Conservation (phyloP, 768 basidiomycete genomes). For the Cystofilobasidium ferigula region DNA sequence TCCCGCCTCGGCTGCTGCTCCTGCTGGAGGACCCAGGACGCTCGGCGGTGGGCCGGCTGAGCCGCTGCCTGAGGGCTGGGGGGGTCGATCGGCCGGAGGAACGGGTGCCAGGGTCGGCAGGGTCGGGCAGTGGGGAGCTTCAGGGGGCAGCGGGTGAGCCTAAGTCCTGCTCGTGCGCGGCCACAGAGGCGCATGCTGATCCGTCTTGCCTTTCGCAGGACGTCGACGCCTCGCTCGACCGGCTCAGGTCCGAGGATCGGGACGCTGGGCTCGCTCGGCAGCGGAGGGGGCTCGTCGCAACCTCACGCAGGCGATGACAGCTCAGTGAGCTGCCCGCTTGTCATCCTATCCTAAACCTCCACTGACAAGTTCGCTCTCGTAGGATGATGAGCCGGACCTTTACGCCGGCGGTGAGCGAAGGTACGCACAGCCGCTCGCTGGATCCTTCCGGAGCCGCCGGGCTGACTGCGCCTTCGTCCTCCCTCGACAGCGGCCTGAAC, state of each 20-base stretch:
- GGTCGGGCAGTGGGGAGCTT: conserved; percentile 27
- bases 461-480: not conserved
- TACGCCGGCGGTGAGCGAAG: conserved; percentile 94
- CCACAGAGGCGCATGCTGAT: not conserved
- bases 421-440: conserved; percentile 42
- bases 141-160: conserved; percentile 12
- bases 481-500: conserved; percentile 59
- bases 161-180: not conserved
- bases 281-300: conserved; percentile 28
- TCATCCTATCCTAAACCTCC: not conserved
- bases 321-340: not conserved
- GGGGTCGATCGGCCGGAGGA: conserved; percentile 18
- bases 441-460: not conserved
- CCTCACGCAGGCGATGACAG: conserved; percentile 36
- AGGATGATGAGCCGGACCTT: conserved; percentile 44
- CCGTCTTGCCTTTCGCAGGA: not conserved
- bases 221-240: conserved; percentile 14
- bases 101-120: conserved; percentile 26
- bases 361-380: conserved; percentile 30
- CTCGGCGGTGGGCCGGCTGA: conserved; percentile 47
- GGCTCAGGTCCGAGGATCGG: conserved; percentile 36
- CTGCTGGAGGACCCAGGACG: conserved; percentile 41
- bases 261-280: conserved; percentile 38
- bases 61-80: conserved; percentile 40
- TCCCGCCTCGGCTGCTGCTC: conserved; percentile 3